Evolutionary conservation across 257 asterid genomes (phyloP).

Genomic region (Nyctanthes arbortristis): DNA sequence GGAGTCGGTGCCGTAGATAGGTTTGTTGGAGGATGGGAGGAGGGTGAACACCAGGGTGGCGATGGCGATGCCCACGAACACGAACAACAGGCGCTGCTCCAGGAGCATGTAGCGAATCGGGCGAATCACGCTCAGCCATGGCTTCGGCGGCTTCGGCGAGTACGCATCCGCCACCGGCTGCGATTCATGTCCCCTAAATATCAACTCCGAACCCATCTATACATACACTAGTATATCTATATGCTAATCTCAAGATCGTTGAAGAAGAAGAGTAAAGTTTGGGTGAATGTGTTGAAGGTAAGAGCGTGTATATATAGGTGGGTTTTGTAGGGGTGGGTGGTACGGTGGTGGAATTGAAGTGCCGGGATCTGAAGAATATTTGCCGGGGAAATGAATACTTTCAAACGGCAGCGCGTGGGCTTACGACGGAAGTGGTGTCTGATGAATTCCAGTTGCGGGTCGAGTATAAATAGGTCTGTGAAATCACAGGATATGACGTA

Average conservation of each 20-base stretch:
- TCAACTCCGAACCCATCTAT: constrained; percentile 74
- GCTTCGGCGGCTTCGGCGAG: constrained; percentile 61
- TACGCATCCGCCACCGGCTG: constrained; percentile 52
- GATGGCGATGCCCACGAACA: constrained; percentile 53
- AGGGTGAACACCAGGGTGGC: constrained; percentile 39
- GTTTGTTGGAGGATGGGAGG: constrained; percentile 18
- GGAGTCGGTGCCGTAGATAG: too few species aligned
- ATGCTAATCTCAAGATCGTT: constrained; percentile 1
- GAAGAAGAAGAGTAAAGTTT: background rate
- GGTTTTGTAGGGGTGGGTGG: too few species aligned
- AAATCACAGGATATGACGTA: constrained; percentile 13
- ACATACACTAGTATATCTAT: constrained; percentile 9
- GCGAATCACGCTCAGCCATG: constrained; percentile 44
- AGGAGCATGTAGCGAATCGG: constrained; percentile 58
- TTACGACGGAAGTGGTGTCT: constrained; percentile 17
- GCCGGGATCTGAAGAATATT: constrained; percentile 1
- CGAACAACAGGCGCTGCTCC: constrained; percentile 59
- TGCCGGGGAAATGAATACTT: constrained; percentile 9
- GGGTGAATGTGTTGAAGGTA: background rate
- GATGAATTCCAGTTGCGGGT: constrained; percentile 20
- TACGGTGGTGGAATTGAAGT: constrained; percentile 6
- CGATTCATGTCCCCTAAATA: constrained; percentile 82
- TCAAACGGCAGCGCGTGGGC: constrained; percentile 43
- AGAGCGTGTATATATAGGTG: background rate
- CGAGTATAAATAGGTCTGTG: constrained; percentile 28